Conservation (phyloP, 2,329 filamentous ascomycete species). For the Ilyonectria destructans region DNA sequence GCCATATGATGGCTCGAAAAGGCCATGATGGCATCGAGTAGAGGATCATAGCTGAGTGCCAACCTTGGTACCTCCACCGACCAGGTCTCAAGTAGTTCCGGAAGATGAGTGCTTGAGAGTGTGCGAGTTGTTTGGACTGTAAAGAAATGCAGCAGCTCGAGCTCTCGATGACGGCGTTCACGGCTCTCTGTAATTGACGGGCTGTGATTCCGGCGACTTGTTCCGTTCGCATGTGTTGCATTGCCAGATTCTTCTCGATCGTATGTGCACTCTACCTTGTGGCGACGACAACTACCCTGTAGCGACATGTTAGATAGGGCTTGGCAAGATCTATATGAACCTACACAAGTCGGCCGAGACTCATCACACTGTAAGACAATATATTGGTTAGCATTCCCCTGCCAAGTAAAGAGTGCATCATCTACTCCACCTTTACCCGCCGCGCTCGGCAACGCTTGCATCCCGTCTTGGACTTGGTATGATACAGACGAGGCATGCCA, state of each 20-base stretch:
- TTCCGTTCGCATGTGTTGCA: background rate
- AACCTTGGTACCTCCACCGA: conserved; percentile 38
- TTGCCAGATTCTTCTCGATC: conserved; percentile 33
- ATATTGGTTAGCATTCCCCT: background rate
- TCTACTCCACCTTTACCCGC: conserved; percentile 46
- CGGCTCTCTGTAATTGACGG: conserved; percentile 32
- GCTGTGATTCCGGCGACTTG: background rate
- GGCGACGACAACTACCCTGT: conserved; percentile 42
- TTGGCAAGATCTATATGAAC: conserved; percentile 6
- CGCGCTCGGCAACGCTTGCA: conserved; percentile 47
- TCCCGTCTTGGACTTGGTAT: conserved; percentile 53
- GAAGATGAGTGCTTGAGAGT: conserved; percentile 39
- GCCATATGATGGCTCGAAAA: conserved; percentile 41
- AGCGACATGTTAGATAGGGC: background rate
- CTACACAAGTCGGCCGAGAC: conserved; percentile 42
- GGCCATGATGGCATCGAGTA: conserved; percentile 45
- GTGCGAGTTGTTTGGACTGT: conserved; percentile 36
- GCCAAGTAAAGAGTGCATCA: background rate
- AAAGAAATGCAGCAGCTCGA: conserved; percentile 45
- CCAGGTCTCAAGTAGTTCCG: conserved; percentile 39
- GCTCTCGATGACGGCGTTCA: conserved; percentile 41
- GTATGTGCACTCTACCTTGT: conserved; percentile 41
- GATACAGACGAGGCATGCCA: conserved; percentile 47
- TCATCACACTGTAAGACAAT: conserved; percentile 39
- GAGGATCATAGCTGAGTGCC: conserved; percentile 42